Base-by-base conservation (phyloP, 2,329 filamentous ascomycete species). In the Xylaria sp. region DNA sequence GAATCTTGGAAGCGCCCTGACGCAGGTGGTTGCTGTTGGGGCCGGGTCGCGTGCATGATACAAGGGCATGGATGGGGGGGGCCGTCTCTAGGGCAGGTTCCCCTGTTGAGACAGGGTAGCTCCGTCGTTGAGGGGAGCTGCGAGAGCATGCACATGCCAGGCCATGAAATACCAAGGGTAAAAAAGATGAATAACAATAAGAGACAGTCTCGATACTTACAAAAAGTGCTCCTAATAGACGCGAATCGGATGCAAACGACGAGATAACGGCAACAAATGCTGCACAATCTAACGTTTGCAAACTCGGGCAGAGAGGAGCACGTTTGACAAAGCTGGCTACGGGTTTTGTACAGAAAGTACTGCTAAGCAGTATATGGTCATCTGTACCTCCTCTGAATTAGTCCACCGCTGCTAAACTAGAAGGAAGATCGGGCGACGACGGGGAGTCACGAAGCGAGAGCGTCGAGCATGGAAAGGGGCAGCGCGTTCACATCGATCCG, bases 11-110 rank as follows among this genome's bases (percentile, higher is more conserved):
- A 25, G 31, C 19, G 58, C 60, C 55, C 58, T 71, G 69, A 70
- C 65, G 69, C 69, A 72, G 68, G 66, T 57, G 64, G 59, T n/a
- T 66, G 61, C 49, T 62, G 60, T 58, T 68, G 67, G n/a, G 64
- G 64, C 65, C 66, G 64, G 70, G 66, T 63, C 66, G 64, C 57
- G 60, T 69, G 69, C 70, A 71, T 65, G 46, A 63, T 69, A 69
- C 69, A 69, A 63, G 62, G 65, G 67, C 67, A 72, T 69, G 63
- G n/a, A n/a, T n/a, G n/a, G n/a, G n/a, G n/a, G n/a, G 63, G 62
- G 65, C 63, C 58, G 64, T 51, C 61, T 17, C 67, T 65, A 66
- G 65, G 67, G 66, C 67, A 65, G 66, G 66, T 66, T 68, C 65
- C 67, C 67, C 63, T 65, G 67, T 60, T 56, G 54, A 54, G 38